Conservation (phyloP, 306 rosid genomes). For the Trifolium pratense region DNA sequence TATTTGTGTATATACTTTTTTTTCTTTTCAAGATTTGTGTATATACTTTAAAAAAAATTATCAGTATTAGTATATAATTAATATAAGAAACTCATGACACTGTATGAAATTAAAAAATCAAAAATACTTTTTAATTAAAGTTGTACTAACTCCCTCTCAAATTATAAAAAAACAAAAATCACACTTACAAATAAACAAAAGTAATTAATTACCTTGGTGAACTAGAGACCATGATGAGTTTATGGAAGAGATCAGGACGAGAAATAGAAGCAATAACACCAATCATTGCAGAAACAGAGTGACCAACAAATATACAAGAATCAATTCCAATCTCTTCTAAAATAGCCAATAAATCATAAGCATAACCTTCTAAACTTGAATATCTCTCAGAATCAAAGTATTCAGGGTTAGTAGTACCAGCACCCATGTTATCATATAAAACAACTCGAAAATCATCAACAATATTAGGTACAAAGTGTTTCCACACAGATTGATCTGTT, state of each 20-base stretch:
- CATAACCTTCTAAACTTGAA: conserved; percentile 69
- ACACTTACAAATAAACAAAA: no score
- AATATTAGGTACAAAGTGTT: conserved; percentile 70
- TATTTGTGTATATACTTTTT: neutral
- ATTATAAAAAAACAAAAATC: no score
- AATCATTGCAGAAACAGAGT: conserved; percentile 83
- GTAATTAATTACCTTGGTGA: conserved; percentile 63
- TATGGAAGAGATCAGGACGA: conserved; percentile 73
- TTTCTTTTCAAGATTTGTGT: neutral
- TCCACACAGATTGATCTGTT: conserved; percentile 88
- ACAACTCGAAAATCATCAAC: conserved; percentile 60
- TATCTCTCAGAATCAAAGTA: conserved; percentile 80
- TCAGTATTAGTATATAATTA: no score
- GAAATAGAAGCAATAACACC: conserved; percentile 70
- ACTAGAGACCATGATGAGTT: conserved; percentile 62
- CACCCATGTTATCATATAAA: conserved; percentile 81
- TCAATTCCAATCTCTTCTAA: conserved; percentile 57
- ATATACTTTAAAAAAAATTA: neutral
- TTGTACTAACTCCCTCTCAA: no score
- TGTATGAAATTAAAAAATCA: no score
- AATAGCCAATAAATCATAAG: conserved; percentile 71
- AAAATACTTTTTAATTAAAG: no score
- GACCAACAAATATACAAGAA: conserved; percentile 76
- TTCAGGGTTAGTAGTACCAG: conserved; percentile 85
- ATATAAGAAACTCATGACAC: no score